phyloP scores from a whole-genome alignment of 805 yeast genomes.

The Geotrichum ghanense region DNA sequence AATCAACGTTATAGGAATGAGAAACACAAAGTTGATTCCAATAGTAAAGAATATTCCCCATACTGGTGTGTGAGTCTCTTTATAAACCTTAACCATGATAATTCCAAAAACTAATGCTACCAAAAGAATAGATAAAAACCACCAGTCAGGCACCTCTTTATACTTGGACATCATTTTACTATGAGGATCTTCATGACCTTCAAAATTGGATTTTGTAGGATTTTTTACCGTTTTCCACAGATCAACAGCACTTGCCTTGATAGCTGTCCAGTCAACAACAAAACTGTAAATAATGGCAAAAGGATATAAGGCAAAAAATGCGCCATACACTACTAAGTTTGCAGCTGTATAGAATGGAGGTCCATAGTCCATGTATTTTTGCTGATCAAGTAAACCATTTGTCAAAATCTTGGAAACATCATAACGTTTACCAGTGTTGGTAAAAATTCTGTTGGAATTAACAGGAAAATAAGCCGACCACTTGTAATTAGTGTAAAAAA shows the following conservation, averaged over 20 bases:
- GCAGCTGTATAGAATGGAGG: conserved; percentile 53
- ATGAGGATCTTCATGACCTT: conserved; percentile 27
- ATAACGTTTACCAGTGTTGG: conserved; percentile 35
- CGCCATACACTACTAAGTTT: conserved; percentile 40
- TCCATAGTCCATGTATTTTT: conserved; percentile 36
- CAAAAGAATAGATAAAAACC: conserved; percentile 39
- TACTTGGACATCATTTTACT: conserved; percentile 24
- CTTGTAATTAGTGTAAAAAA: conserved; percentile 36
- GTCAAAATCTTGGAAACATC: conserved; percentile 34
- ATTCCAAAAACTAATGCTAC: conserved; percentile 27
- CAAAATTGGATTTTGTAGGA: conserved; percentile 3
- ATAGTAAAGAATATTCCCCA: conserved; percentile 55
- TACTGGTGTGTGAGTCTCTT: conserved; percentile 20
- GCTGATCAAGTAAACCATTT: conserved; percentile 31
- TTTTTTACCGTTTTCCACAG: conserved; percentile 10
- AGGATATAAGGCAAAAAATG: conserved; percentile 40
- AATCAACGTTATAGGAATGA: conserved; percentile 51
- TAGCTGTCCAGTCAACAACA: conserved; percentile 31
- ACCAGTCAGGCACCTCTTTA: conserved; percentile 60
- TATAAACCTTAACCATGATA: conserved; percentile 13
- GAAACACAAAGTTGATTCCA: conserved; percentile 41
- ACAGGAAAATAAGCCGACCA: conserved; percentile 43
- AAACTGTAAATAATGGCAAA: conserved; percentile 38
- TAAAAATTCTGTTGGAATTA: conserved; percentile 30
- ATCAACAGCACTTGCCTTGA: conserved; percentile 5